These are phyloP conservation scores for Aureobasidium sp. DNA, from an alignment of 2,329 filamentous ascomycete species.

Conservation along the genomic window DNA sequence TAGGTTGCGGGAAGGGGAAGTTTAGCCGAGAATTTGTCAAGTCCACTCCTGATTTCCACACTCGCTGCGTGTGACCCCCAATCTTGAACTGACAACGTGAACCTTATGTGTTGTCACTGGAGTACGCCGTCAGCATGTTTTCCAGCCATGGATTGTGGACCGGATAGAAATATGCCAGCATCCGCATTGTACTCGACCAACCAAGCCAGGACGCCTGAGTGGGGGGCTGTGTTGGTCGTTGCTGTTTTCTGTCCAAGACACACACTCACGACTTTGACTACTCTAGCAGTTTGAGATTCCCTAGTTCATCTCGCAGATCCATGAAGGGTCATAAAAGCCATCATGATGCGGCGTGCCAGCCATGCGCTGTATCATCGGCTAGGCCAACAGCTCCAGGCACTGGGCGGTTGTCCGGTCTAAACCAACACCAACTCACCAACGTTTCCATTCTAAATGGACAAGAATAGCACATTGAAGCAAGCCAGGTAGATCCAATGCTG, in stretches of 20 bases:
- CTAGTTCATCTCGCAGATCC: too few species aligned
- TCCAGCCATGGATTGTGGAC: not conserved
- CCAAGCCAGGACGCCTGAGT: not conserved
- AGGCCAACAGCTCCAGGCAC: not conserved
- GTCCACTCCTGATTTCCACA: too few species aligned
- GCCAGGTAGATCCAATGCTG: not conserved
- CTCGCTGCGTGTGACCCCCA: too few species aligned
- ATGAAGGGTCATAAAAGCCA: not conserved
- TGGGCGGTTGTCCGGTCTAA: not conserved
- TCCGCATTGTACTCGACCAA: not conserved
- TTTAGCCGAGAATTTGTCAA: not conserved
- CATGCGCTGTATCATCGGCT: not conserved
- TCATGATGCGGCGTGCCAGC: not conserved
- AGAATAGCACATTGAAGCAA: not conserved
- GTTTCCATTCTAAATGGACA: not conserved
- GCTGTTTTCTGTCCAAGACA: not conserved
- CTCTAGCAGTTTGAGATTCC: too few species aligned
- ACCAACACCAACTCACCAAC: slow-evolving; percentile 9
- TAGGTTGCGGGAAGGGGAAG: not conserved
- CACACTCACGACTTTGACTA: not conserved
- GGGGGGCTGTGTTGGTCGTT: not conserved
- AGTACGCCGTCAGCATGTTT: not conserved
- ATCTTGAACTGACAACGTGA: not conserved
- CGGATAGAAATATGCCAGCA: not conserved
- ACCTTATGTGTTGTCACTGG: not conserved